Evolutionary conservation across 2,329 filamentous ascomycete genomes (phyloP).

Genomic region (Paraphaeosphaeria minitans): DNA sequence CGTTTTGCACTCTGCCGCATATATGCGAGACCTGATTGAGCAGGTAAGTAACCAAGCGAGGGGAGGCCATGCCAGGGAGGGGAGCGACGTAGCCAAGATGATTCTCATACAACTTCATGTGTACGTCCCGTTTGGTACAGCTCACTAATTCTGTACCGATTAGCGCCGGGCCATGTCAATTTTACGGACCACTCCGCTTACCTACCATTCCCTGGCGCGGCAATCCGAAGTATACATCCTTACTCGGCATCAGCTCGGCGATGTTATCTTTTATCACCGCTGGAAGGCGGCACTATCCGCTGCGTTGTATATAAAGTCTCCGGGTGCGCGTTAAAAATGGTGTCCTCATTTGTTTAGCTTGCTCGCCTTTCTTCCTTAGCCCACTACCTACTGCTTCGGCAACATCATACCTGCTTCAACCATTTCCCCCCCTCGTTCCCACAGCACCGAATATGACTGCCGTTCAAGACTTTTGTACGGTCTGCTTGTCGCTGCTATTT

Average conservation of each 20-base stretch:
- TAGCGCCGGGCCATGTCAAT: neutral
- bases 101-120: neutral
- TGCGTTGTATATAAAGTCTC: neutral
- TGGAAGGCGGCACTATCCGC: constrained; percentile 1
- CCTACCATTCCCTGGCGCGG: neutral
- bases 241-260: neutral
- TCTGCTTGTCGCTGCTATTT: neutral
- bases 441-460: neutral
- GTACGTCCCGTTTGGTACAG: neutral
- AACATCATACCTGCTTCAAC: neutral
- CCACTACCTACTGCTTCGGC: neutral
- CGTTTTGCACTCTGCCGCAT: neutral
- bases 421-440: neutral
- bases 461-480: neutral
- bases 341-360: neutral
- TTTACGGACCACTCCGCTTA: neutral
- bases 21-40: neutral
- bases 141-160: neutral
- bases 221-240: neutral
- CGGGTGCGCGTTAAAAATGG: neutral
- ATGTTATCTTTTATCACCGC: neutral
- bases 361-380: no score
- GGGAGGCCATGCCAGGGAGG: no score
- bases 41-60: neutral
- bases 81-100: neutral